These are phyloP conservation scores for Candida insectorum DNA, from an alignment of 805 yeast species.

Conservation along the genomic window DNA sequence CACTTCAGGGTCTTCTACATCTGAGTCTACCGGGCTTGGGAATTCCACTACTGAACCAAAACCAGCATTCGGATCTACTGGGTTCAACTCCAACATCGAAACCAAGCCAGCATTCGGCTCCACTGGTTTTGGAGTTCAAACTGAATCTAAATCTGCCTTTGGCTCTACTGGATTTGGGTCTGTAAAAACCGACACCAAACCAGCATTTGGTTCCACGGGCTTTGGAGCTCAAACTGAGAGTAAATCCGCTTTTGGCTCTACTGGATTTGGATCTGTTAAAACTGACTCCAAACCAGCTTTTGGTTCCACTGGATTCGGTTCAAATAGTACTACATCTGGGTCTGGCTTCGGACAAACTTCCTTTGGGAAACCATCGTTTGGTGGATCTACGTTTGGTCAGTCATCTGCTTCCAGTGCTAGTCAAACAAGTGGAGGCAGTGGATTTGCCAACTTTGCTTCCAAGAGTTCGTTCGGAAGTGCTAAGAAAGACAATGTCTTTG, in stretches of 20 bases:
- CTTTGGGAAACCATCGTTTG: background rate
- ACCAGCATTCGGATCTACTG: constrained; percentile 8
- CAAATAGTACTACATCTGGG: constrained; percentile 6
- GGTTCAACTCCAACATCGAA: constrained; percentile 1
- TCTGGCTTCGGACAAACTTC: constrained; percentile 9
- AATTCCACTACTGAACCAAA: too few relatives aligned
- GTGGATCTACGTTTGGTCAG: too few relatives aligned
- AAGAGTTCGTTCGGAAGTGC: constrained; percentile 2
- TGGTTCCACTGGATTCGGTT: constrained; percentile 8
- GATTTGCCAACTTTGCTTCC: constrained; percentile 12
- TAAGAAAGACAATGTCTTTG: constrained; percentile 5
- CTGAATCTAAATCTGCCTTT: background rate
- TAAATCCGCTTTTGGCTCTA: constrained; percentile 2
- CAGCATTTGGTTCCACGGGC: constrained; percentile 8
- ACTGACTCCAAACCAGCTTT: constrained; percentile 2
- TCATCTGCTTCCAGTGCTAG: too few relatives aligned
- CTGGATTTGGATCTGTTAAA: constrained; percentile 4
- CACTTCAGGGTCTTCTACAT: constrained; percentile 1
- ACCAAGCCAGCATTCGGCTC: constrained; percentile 10
- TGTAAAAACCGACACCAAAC: background rate
- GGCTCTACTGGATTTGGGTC: constrained; percentile 5
- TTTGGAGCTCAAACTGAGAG: constrained; percentile 3
- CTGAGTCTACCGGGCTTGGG: too few relatives aligned
- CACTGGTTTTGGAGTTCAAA: background rate
- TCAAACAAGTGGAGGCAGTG: constrained; percentile 11